Evolutionary conservation across 225 moss, liverwort and hornwort species (phyloP).

Genomic region (Bryum argenteum): DNA sequence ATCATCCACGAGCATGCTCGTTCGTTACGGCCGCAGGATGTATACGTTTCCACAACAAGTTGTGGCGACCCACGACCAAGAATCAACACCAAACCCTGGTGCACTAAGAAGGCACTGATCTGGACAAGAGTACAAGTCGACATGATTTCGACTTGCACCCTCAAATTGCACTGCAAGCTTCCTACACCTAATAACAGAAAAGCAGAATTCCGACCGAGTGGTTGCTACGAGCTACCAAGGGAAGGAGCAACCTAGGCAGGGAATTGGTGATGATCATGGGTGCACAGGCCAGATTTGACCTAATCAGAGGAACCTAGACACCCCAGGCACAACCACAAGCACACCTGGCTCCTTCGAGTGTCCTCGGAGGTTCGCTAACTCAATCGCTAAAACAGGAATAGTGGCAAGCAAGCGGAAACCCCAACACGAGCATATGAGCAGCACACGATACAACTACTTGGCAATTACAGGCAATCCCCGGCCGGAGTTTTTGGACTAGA

Average conservation of each 20-base stretch:
- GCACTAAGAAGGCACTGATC: not conserved
- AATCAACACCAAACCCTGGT: slow-evolving; percentile 11
- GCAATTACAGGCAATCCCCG: slow-evolving; percentile 13
- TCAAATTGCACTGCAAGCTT: too few relatives aligned
- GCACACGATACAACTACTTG: not conserved
- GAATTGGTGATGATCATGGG: not conserved
- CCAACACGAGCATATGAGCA: slow-evolving; percentile 1
- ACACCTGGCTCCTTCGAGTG: slow-evolving; percentile 7
- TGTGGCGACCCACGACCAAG: slow-evolving; percentile 18
- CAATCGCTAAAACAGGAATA: not conserved
- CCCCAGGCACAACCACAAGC: not conserved
- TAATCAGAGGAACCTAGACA: slow-evolving; percentile 24
- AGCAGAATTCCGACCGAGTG: slow-evolving; percentile 12
- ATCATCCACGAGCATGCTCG: slow-evolving; percentile 11
- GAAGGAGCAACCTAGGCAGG: slow-evolving; percentile 17
- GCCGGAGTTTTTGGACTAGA: slow-evolving; percentile 2
- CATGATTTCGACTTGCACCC: slow-evolving; percentile 19
- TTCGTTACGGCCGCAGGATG: slow-evolving; percentile 6
- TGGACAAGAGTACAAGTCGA: slow-evolving; percentile 14
- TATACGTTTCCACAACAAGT: not conserved
- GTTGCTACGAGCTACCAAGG: not conserved
- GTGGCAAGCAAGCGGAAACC: slow-evolving; percentile 14
- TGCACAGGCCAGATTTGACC: not conserved
- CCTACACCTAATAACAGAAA: not conserved
- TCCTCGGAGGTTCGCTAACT: slow-evolving; percentile 17